These are phyloP conservation scores for Penicillium sp. DNA, from an alignment of 2,329 filamentous ascomycete species.

Conservation along the genomic window DNA sequence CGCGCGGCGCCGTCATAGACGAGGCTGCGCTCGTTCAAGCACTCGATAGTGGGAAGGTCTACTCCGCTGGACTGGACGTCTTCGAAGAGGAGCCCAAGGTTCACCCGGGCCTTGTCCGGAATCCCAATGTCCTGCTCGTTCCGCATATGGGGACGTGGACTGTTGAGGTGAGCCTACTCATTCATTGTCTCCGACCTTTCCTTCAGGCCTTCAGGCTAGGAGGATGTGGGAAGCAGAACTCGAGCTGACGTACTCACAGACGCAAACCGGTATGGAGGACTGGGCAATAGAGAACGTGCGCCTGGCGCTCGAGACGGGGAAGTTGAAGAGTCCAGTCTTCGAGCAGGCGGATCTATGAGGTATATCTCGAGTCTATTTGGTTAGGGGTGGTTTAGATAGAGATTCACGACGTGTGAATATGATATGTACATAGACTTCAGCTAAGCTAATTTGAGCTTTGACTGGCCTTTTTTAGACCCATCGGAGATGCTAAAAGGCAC, in stretches of 20 bases:
- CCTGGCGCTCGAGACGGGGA: constrained; percentile 65
- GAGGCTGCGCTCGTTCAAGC: constrained; percentile 78
- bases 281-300: constrained; percentile 75
- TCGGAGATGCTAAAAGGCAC: neutral
- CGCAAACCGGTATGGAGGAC: constrained; percentile 68
- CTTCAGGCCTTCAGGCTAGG: neutral
- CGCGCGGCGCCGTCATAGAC: constrained; percentile 80
- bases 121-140: constrained; percentile 73
- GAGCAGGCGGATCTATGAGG: constrained; percentile 64
- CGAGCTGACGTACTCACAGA: constrained; percentile 41
- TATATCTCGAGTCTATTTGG: neutral
- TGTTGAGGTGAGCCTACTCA: constrained; percentile 54
- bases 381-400: neutral
- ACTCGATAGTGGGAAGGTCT: constrained; percentile 71
- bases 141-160: constrained; percentile 90
- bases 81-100: constrained; percentile 81
- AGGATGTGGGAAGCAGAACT: neutral
- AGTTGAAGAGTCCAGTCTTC: constrained; percentile 70
- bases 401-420: neutral
- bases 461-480: neutral
- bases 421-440: constrained; percentile 3
- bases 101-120: constrained; percentile 72
- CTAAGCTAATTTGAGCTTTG: neutral
- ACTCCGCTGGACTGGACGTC: constrained; percentile 76
- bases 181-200: neutral